phyloP scores from a whole-genome alignment of 2,329 filamentous ascomycete species.

The Botrytis squamosa region DNA sequence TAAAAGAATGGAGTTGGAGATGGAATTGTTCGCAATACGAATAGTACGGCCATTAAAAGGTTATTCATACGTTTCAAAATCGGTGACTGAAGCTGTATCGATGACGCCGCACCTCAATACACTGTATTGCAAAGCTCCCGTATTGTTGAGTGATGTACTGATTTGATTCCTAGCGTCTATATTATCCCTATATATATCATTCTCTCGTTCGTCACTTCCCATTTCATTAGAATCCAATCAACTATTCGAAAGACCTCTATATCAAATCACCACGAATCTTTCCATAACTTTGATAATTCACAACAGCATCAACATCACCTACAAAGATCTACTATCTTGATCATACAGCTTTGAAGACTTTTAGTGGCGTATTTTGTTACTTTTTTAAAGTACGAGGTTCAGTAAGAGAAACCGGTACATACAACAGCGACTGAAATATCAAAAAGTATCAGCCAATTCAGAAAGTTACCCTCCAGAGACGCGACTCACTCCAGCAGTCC shows the following conservation, averaged over 20 bases:
- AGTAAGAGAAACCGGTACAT: too few relatives aligned
- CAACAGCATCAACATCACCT: not conserved
- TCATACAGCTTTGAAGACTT: not conserved
- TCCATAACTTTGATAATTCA: not conserved
- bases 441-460: not conserved
- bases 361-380: not conserved
- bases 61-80: not conserved
- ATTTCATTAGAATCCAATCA: not conserved
- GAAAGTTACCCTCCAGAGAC: not conserved
- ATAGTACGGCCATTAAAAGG: not conserved
- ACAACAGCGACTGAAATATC: not conserved
- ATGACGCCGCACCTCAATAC: not conserved
- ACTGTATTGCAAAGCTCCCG: not conserved
- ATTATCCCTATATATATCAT: not conserved
- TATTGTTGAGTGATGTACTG: not conserved
- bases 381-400: not conserved
- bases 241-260: not conserved
- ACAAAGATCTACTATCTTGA: not conserved
- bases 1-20: not conserved
- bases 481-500: not conserved
- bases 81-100: not conserved
- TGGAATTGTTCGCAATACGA: not conserved
- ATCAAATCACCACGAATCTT: too few relatives aligned
- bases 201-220: not conserved
- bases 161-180: not conserved